Conservation (phyloP, 2,329 filamentous ascomycete species). For the Clarireedia paspali region DNA sequence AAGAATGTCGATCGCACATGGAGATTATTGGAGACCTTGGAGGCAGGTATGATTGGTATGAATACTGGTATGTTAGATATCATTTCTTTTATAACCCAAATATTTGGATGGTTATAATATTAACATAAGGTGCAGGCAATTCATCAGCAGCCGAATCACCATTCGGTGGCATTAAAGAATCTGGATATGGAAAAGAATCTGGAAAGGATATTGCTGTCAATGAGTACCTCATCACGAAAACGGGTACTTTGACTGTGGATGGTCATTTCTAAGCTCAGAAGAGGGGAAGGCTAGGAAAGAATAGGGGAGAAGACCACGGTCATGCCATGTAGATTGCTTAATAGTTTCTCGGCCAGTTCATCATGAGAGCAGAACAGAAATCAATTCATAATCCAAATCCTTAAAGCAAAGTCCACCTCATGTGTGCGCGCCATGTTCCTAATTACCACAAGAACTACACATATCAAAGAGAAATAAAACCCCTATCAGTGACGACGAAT, state of each 20-base stretch:
- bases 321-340: too few relatives aligned
- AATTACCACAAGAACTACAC: too few relatives aligned
- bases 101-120: neutral
- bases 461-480: too few relatives aligned
- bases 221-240: slow-evolving; percentile 58
- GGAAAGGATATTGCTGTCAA: slow-evolving; percentile 58
- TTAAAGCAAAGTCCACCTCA: too few relatives aligned
- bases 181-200: slow-evolving; percentile 59
- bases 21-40: slow-evolving; percentile 58
- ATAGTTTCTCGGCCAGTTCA: too few relatives aligned
- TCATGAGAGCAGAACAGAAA: too few relatives aligned
- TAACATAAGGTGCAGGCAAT: slow-evolving; percentile 37
- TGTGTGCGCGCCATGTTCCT: too few relatives aligned
- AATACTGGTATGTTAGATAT: slow-evolving; percentile 41
- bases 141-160: slow-evolving; percentile 58
- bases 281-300: neutral
- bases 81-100: neutral
- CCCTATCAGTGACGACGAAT: too few relatives aligned
- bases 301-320: too few relatives aligned
- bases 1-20: slow-evolving; percentile 59
- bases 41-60: slow-evolving; percentile 63
- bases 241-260: slow-evolving; percentile 54
- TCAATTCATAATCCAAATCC: too few relatives aligned
- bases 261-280: slow-evolving; percentile 37
- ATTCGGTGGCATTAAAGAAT: slow-evolving; percentile 62